Evolutionary conservation across 2,329 filamentous ascomycete genomes (phyloP), one percentile per base, ranked within the genome.

Genomic region (Colletotrichum phormii): DNA sequence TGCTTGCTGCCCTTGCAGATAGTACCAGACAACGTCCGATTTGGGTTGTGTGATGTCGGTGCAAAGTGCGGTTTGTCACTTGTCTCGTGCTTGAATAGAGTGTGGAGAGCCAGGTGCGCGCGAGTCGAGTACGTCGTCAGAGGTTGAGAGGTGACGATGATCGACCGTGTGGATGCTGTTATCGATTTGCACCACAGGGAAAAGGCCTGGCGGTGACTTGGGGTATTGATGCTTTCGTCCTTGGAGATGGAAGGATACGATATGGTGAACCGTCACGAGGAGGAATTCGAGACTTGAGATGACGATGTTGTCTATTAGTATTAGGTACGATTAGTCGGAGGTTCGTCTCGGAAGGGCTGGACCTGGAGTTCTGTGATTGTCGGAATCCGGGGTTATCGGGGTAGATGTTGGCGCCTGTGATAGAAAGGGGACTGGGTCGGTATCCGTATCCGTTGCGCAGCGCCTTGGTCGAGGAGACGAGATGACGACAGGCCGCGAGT

Each of bases 91-190:
- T 49, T 49, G 42, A 54, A 61, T 65, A 72, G 33, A 70, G 66
- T 70, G 70, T 70, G 70, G 66, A 70, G 66, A 67, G 54, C n/a
- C 29, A 46, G 29, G 46, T 64, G 66, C 59, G 46, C 70, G 59
- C 60, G 70, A 72, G 60, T 72, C 70, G 70, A 37, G 65, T 58
- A 33, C 55, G 66, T 70, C 55, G 70, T 72, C 51, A 64, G 66
- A 72, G 54, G 70, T 72, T 72, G 22, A 64, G 59, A 65, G 33
- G 46, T 59, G 59, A 69, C 33, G 49, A 33, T 35, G 29, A 26
- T 35, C 26, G 60, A 18, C 51, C 31, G 60, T 26, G 60, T 46
- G 33, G 51, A 24, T 35, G 46, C 29, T 53, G 5, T 24, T 63
- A 26, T 46, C n/a, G 60, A n/a, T 26, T 42, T 24, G 61, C 61